A percentile compares a stretch with the other conserved stretches of the same genome.
Evolutionary conservation across 2,329 filamentous ascomycete species (phyloP).

Genomic region (Apiospora saccharicola): DNA sequence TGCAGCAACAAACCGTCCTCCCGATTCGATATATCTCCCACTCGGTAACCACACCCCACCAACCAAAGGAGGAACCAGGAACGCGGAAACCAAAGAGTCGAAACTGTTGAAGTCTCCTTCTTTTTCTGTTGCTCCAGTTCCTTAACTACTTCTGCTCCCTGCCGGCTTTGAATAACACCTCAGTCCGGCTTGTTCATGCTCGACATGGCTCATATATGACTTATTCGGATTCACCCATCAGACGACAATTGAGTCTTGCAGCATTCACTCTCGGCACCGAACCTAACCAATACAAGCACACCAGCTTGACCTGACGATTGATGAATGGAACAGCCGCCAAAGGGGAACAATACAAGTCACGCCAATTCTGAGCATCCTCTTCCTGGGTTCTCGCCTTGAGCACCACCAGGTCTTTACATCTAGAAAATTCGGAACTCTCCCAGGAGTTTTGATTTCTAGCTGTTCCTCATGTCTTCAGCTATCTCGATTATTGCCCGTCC

Average conservation of each 20-base stretch:
- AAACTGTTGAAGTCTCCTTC: slow-evolving; percentile 18
- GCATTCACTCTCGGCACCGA: slow-evolving; percentile 8
- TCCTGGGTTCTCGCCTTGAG: background rate
- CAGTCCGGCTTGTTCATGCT: slow-evolving; percentile 20
- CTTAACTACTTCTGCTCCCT: background rate
- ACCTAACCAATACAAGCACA: background rate
- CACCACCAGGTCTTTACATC: background rate
- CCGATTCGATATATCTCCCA: slow-evolving; percentile 19
- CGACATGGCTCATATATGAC: slow-evolving; percentile 29
- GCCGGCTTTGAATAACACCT: background rate
- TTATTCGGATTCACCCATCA: slow-evolving; percentile 23
- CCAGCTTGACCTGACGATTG: slow-evolving; percentile 6
- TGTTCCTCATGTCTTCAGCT: slow-evolving; percentile 41
- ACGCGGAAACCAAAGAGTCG: slow-evolving; percentile 18
- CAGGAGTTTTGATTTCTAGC: background rate
- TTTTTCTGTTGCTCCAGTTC: background rate
- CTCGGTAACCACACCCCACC: slow-evolving; percentile 18
- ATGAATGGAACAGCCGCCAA: slow-evolving; percentile 2
- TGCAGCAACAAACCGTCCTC: slow-evolving; percentile 13
- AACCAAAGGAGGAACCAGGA: slow-evolving; percentile 19
- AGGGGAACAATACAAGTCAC: slow-evolving; percentile 5
- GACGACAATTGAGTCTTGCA: slow-evolving; percentile 9
- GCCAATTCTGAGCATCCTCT: background rate
- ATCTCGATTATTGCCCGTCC: slow-evolving; percentile 35
- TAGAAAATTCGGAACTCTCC: slow-evolving; percentile 18